Conservation (phyloP, 441 rosid species). For the Kokia cookei region DNA sequence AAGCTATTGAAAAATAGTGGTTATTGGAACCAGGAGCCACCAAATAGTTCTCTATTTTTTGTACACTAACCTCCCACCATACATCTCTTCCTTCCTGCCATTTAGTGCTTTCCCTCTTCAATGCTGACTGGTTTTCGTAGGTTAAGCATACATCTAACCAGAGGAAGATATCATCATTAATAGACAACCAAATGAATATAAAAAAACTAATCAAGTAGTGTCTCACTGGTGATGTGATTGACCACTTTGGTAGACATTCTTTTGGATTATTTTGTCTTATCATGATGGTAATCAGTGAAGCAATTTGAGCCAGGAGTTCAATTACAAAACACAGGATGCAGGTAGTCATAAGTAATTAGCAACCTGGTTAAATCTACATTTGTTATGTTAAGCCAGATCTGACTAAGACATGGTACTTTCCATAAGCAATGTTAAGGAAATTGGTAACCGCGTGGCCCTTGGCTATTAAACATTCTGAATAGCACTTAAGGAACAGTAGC, state of each 20-base stretch:
- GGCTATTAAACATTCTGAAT: not conserved
- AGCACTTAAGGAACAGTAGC: not conserved
- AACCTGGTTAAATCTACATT: not conserved
- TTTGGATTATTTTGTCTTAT: too few species aligned
- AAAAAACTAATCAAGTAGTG: not conserved
- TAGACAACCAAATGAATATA: not conserved
- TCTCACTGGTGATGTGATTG: not conserved
- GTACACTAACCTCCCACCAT: slow-evolving; percentile 86
- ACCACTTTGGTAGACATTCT: too few species aligned
- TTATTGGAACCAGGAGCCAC: not conserved
- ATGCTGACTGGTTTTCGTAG: slow-evolving; percentile 66
- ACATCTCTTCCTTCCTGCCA: slow-evolving; percentile 84
- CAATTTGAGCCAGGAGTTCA: not conserved
- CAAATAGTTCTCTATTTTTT: not conserved
- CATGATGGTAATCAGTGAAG: not conserved
- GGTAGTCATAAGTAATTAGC: not conserved
- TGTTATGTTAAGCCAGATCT: slow-evolving; percentile 3
- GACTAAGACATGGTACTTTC: not conserved
- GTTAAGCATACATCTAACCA: slow-evolving; percentile 67
- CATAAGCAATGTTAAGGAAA: not conserved
- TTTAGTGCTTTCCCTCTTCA: slow-evolving; percentile 68
- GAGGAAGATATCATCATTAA: not conserved
- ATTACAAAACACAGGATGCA: not conserved
- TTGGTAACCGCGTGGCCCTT: not conserved
- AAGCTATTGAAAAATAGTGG: not conserved